phyloP scores from a whole-genome alignment of 441 rosid genomes.

The Sinapis alba region DNA sequence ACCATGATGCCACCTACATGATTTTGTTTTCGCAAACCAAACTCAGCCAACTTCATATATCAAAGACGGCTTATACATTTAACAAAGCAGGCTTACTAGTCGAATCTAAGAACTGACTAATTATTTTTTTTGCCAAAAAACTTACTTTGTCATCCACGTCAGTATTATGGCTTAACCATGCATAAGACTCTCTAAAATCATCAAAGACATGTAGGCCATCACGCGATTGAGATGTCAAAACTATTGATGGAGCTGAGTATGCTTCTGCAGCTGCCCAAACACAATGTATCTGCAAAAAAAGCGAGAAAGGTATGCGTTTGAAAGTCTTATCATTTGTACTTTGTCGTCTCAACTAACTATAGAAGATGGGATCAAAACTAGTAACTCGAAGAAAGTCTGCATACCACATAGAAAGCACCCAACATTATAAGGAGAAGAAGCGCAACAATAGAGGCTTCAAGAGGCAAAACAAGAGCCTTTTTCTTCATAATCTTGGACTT shows the following conservation, averaged over 20 bases:
- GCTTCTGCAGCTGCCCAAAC: constrained; percentile 99
- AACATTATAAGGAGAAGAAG: constrained; percentile 83
- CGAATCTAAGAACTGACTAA: background rate
- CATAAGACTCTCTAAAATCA: constrained; percentile 98
- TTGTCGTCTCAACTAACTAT: constrained; percentile 6
- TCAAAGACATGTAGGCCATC: constrained; percentile 96
- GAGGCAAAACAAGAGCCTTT: constrained; percentile 87
- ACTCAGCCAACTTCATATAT: constrained; percentile 20
- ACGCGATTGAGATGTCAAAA: constrained; percentile 71
- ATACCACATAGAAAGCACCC: constrained; percentile 99
- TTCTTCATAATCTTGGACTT: constrained; percentile 53
- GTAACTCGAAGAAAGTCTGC: constrained; percentile 21
- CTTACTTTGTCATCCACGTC: constrained; percentile 97
- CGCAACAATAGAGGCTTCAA: constrained; percentile 77
- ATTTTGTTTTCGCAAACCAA: constrained; percentile 23
- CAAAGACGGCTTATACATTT: constrained; percentile 13
- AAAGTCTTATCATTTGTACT: constrained; percentile 5
- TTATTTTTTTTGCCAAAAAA: background rate
- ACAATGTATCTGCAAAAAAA: constrained; percentile 75
- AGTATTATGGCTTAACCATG: constrained; percentile 97
- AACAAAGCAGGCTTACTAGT: constrained; percentile 9
- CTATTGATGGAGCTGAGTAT: constrained; percentile 99
- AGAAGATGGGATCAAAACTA: constrained; percentile 3
- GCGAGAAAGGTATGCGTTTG: constrained; percentile 10
- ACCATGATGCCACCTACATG: constrained; percentile 98